Base-by-base conservation (phyloP, 1,139 yeast species). In the Geotrichum candidum region DNA sequence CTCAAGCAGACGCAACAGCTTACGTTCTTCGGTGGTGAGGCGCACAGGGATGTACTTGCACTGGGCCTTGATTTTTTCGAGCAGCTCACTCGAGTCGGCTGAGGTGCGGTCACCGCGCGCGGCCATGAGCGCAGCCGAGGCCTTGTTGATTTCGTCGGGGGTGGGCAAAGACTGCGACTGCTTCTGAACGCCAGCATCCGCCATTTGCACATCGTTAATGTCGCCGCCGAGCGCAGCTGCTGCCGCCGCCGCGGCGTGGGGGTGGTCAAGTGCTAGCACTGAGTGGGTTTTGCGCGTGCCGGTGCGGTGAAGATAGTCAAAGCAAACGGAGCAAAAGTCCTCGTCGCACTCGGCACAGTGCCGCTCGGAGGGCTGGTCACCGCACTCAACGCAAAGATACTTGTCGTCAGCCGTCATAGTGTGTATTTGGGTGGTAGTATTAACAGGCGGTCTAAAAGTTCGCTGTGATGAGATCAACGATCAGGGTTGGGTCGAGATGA, bases 241-340 rank as follows among this genome's bases (percentile, higher is more conserved):
- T 3, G 53, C 23, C 4, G 11, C 13, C 10, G 33, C 31, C 25
- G 52, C 53, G 9, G 27, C 38, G 33, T 27, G 29, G 1, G 15
- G 27, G n/a, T n/a, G 41, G 1, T 41, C 33, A 5, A 13, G 54
- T 15, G 51, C 23, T 3, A 35, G 48, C 45, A 54, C 51, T 10
- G 54, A 50, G 22, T 58, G 61, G n/a, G 13, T 23, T 31, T 58
- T 58, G 9, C 61, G 51, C 11, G 45, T 58, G 27, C 92, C 92
- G 31, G 88, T 86, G 62, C 86, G 77, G 68, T 87, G 92, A 23
- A 85, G 76, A 75, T 85, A 81, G 51, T 79, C 83, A 68, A 81
- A 86, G 70, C 92, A 87, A 1, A 86, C 88, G 48, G 80, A 78
- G 70, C 92, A 87, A 66, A 84, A 87, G 25, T 77, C 78, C 68